Base-by-base conservation (phyloP, 257 asterid species). In the Capsicum pubescens region DNA sequence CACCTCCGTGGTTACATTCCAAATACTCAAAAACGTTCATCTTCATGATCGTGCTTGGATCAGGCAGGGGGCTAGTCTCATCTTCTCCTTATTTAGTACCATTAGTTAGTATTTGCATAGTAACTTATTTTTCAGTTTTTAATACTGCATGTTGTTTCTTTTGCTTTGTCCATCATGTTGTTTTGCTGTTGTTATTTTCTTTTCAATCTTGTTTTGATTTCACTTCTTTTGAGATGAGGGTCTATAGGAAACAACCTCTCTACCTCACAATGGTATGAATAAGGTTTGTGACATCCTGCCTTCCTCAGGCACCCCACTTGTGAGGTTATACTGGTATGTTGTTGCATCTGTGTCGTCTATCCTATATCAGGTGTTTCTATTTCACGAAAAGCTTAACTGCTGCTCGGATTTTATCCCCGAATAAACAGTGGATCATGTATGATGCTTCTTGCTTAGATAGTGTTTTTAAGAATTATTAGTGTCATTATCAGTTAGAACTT, bases 111-210 rank as follows among this genome's bases (percentile, higher is more conserved):
- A 63, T 63, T 21, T 0, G 2, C 6, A 15, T 63, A 63, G 39
- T 63, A 60, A 9, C 39, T 32, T 2, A 0, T 61, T 61, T 36
- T 61, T 61, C 69, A 19, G 9, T 61, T 61, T 61, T 61, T 61
- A 21, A 14, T 61, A 0, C 0, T 61, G 15, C 32, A 2, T 61
- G 69, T 61, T 61, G 69, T 8, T 61, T 61, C 69, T 61, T 61
- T 19, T 61, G 39, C 69, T 61, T 61, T 61, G 69, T 61, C 39
- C 69, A 61, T 61, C 69, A 19, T 61, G 69, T 61, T 61, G 69
- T 61, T 61, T 61, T 19, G 68, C 8, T 60, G 68, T n/a, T 60
- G 12, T 61, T 61, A 21, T 61, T 61, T 61, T 61, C 36, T 61
- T 61, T 61, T 61, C 39, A 21, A 2, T 21, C 15, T 9, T 60